A percentile compares a stretch with the other conserved stretches of the same genome.
Evolutionary conservation across 371 early-diverging fungal genomes (phyloP).

Genomic region (Apophysomyces elegans): DNA sequence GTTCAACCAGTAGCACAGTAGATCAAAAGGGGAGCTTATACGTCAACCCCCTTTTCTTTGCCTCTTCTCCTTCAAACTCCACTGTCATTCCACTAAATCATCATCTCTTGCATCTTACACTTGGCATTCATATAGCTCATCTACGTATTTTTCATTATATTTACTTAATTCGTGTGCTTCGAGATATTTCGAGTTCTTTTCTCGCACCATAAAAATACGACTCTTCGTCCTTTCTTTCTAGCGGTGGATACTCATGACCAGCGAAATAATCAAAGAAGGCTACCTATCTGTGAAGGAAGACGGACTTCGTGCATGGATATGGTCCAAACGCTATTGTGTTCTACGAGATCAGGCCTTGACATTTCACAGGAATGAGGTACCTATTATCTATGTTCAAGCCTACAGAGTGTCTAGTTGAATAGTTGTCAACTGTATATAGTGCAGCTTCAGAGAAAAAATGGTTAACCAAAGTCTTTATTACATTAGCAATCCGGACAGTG

Average conservation of each 20-base stretch:
- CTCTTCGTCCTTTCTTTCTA: background rate
- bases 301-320: conserved; percentile 76
- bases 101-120: conserved; percentile 2
- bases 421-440: background rate
- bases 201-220: background rate
- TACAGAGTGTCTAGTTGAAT: background rate
- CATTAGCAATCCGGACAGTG: conserved; percentile 45
- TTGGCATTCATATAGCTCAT: background rate
- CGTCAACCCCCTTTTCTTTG: conserved; percentile 9
- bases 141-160: background rate
- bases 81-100: conserved; percentile 7
- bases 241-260: conserved; percentile 22
- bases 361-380: conserved; percentile 84
- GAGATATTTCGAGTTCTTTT: background rate
- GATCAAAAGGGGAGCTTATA: conserved; percentile 9
- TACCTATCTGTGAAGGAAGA: conserved; percentile 77
- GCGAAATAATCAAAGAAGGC: conserved; percentile 65
- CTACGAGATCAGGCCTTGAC: conserved; percentile 82
- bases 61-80: conserved; percentile 9
- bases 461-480: conserved; percentile 36
- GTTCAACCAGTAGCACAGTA: conserved; percentile 2
- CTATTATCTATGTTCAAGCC: background rate
- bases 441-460: background rate
- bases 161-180: conserved; percentile 1
- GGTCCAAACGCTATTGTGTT: conserved; percentile 88